phyloP scores from a whole-genome alignment of 2,329 filamentous ascomycete species.

The Colletotrichum liaoningense region DNA sequence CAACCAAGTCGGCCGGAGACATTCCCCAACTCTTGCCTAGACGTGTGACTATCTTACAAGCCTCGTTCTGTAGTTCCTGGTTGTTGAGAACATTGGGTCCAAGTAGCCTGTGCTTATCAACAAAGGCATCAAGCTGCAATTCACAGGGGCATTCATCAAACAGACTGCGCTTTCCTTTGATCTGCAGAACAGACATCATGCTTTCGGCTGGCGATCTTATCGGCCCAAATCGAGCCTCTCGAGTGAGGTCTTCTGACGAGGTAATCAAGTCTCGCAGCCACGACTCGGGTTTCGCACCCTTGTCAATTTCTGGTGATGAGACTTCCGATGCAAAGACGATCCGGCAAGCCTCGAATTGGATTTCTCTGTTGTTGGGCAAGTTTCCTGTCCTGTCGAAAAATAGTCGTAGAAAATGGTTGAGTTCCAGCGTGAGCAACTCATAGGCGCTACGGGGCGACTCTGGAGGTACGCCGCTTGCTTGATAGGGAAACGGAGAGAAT shows the following conservation, averaged over 20 bases:
- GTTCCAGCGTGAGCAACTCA: constrained; percentile 49
- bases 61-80: constrained; percentile 37
- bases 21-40: constrained; percentile 27
- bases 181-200: constrained; percentile 39
- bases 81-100: constrained; percentile 8
- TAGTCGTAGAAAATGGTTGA: constrained; percentile 43
- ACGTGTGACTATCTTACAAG: constrained; percentile 31
- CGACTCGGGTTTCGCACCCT: neutral
- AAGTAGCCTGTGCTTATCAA: constrained; percentile 3
- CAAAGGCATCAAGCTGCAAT: constrained; percentile 22
- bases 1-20: constrained; percentile 22
- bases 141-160: constrained; percentile 43
- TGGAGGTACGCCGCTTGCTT: constrained; percentile 23
- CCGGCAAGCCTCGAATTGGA: constrained; percentile 42
- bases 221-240: constrained; percentile 39
- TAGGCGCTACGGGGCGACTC: constrained; percentile 44
- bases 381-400: constrained; percentile 37
- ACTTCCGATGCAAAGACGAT: constrained; percentile 43
- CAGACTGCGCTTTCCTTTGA: constrained; percentile 42
- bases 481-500: constrained; percentile 25
- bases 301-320: neutral
- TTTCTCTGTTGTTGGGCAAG: constrained; percentile 36
- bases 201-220: constrained; percentile 40
- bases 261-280: constrained; percentile 43
- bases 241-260: constrained; percentile 23